Evolutionary conservation across 1,284 basidiomycete genomes (phyloP), one percentile per base, ranked within the genome.

Genomic region (Ceratobasidium sp.): DNA sequence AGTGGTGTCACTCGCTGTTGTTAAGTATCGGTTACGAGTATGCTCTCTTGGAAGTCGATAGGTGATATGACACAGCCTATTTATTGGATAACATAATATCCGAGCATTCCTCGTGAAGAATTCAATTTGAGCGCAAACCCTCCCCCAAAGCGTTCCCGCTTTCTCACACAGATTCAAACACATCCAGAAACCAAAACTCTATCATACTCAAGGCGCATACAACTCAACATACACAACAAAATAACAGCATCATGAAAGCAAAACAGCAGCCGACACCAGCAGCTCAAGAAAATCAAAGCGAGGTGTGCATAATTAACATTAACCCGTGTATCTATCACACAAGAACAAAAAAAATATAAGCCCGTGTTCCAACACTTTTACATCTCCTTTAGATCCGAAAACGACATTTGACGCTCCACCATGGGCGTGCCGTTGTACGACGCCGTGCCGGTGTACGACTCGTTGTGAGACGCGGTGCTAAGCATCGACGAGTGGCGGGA

Each of bases 341-440:
- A 12, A 50, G 13, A 50, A 20, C 48, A 50, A n/a, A n/a, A n/a
- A n/a, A n/a, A n/a, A n/a, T 50, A 50, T 50, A 6, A 6, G 7
- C 44, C 44, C 44, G 7, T 46, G 44, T 13, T 7, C 6, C 44
- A 46, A 46, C 38, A 3, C 50, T 50, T 68, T 54, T 54, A 74
- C 71, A 62, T 74, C 59, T 74, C 71, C 71, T 74, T 62, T 46
- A 74, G 10, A 40, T 74, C 71, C 1, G 71, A 64, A 54, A 74
- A 74, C 28, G 57, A 62, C 59, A 64, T 4, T 23, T 74, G 69
- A 12, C 69, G 42, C 59, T 74, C 71, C 71, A 64, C 54, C 50
- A 28, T 54, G 0, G 71, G 71, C 5, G 59, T 74, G 7, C 71
- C 71, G 15, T 13, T 52, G 46, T 74, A 64, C 44, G 71, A 74